phyloP scores from a whole-genome alignment of 1,139 yeast species.

The Yamadazyma buinensis region DNA sequence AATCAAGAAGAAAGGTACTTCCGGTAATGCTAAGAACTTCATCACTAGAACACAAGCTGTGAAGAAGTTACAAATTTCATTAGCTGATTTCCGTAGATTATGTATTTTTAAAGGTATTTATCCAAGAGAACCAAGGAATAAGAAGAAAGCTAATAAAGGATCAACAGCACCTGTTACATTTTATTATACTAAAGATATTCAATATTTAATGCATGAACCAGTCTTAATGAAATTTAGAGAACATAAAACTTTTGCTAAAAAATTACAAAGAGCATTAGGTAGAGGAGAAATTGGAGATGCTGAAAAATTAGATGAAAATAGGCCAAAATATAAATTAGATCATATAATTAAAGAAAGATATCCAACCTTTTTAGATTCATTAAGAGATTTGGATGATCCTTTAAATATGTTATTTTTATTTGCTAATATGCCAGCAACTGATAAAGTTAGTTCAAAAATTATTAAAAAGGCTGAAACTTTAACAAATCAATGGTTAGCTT shows the following conservation, averaged over 20 bases:
- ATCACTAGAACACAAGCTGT: constrained; percentile 95
- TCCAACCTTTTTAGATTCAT: constrained; percentile 89
- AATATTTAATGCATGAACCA: constrained; percentile 93
- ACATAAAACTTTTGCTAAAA: constrained; percentile 90
- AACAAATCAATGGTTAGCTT: constrained; percentile 95
- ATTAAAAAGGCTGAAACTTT: constrained; percentile 83
- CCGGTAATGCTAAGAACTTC: constrained; percentile 91
- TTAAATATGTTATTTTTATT: constrained; percentile 90
- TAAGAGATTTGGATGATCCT: constrained; percentile 94
- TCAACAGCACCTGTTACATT: constrained; percentile 95
- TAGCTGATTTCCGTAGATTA: constrained; percentile 96
- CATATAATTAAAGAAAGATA: constrained; percentile 92
- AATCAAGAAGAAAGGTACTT: constrained; percentile 75
- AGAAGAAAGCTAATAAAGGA: constrained; percentile 96
- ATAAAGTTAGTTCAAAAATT: constrained; percentile 70
- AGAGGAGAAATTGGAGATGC: constrained; percentile 91
- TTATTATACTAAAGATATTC: constrained; percentile 91
- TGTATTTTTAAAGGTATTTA: constrained; percentile 96
- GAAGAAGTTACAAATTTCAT: constrained; percentile 83
- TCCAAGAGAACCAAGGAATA: constrained; percentile 95
- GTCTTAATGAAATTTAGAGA: constrained; percentile 88
- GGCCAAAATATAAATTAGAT: constrained; percentile 85
- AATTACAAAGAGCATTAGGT: constrained; percentile 85
- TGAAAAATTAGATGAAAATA: constrained; percentile 71
- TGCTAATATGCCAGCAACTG: constrained; percentile 93